Evolutionary conservation across 2,329 filamentous ascomycete genomes (phyloP).

Genomic region (Aspergillus hiratsukae): DNA sequence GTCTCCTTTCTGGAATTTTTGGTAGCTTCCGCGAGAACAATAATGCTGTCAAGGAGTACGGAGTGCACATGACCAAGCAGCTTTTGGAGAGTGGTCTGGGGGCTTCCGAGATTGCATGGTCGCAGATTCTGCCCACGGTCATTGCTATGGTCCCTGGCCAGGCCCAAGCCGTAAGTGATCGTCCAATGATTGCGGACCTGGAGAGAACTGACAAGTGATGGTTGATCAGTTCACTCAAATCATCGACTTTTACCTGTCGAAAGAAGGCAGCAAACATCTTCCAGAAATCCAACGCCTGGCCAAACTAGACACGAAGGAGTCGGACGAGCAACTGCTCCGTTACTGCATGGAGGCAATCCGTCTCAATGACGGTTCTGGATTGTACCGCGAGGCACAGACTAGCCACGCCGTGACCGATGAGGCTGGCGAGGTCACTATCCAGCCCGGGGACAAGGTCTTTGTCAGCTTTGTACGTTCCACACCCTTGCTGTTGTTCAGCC

Average conservation of each 20-base stretch:
- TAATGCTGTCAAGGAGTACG: conserved; percentile 59
- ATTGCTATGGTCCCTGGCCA: conserved; percentile 66
- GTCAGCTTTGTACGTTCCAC: conserved; percentile 53
- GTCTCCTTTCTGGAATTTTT: conserved; percentile 51
- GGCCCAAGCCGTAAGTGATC: conserved; percentile 55
- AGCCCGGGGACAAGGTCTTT: conserved; percentile 58
- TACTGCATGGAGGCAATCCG: conserved; percentile 70
- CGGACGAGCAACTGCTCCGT: conserved; percentile 60
- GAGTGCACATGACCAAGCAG: conserved; percentile 60
- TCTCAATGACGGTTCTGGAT: conserved; percentile 59
- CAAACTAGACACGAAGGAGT: conserved; percentile 50
- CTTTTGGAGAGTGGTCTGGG: conserved; percentile 61
- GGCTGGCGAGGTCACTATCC: conserved; percentile 46
- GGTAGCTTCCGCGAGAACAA: conserved; percentile 48
- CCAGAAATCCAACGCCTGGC: conserved; percentile 60
- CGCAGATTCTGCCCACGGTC: conserved; percentile 64
- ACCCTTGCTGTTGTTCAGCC: not conserved
- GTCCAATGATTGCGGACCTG: conserved; percentile 13
- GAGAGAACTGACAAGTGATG: not conserved
- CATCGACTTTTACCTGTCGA: conserved; percentile 66
- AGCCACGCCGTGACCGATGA: conserved; percentile 51
- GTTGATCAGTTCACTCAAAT: conserved; percentile 60
- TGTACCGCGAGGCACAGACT: conserved; percentile 54
- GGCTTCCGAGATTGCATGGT: conserved; percentile 64
- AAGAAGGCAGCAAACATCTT: conserved; percentile 52